Evolutionary conservation across 768 basidiomycete genomes (phyloP).

Genomic region (Hericium rajendrae): DNA sequence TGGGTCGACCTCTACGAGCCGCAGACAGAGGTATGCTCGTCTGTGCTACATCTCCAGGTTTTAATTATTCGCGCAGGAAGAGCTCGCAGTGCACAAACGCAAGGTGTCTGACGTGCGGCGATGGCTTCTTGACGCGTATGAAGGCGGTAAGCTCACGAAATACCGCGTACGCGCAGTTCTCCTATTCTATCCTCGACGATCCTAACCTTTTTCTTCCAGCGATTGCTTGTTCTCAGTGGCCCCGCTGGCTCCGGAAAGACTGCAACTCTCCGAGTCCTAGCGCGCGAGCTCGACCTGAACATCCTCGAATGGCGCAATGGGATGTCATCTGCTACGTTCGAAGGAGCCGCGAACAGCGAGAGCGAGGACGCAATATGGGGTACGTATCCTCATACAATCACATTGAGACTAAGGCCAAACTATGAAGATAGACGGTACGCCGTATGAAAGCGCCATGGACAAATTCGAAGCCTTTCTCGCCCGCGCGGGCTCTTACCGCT

Average conservation of each 20-base stretch:
- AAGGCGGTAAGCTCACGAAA: conserved; percentile 57
- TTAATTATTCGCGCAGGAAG: conserved; percentile 32
- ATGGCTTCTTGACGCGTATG: conserved; percentile 68
- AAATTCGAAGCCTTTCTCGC: conserved; percentile 73
- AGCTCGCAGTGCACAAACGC: conserved; percentile 69
- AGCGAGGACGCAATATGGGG: not conserved
- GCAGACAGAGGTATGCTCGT: conserved; percentile 16
- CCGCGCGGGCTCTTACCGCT: conserved; percentile 52
- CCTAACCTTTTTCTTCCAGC: conserved; percentile 30
- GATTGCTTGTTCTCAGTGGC: conserved; percentile 78
- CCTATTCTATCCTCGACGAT: not conserved
- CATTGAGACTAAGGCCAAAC: not conserved
- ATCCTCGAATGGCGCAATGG: conserved; percentile 81
- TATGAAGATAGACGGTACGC: not conserved
- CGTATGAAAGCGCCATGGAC: conserved; percentile 39
- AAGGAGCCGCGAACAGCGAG: conserved; percentile 9
- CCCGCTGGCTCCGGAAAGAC: conserved; percentile 91
- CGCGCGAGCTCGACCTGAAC: conserved; percentile 66
- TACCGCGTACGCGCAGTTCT: conserved; percentile 51
- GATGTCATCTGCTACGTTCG: not conserved
- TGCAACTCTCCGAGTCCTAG: conserved; percentile 66
- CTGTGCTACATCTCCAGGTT: not conserved
- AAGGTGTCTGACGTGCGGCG: conserved; percentile 72
- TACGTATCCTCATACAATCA: conserved; percentile 1
- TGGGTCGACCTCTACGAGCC: conserved; percentile 29